These are phyloP conservation scores for Drosera capensis DNA, from an alignment of 148 eudicot species.

Conservation along the genomic window DNA sequence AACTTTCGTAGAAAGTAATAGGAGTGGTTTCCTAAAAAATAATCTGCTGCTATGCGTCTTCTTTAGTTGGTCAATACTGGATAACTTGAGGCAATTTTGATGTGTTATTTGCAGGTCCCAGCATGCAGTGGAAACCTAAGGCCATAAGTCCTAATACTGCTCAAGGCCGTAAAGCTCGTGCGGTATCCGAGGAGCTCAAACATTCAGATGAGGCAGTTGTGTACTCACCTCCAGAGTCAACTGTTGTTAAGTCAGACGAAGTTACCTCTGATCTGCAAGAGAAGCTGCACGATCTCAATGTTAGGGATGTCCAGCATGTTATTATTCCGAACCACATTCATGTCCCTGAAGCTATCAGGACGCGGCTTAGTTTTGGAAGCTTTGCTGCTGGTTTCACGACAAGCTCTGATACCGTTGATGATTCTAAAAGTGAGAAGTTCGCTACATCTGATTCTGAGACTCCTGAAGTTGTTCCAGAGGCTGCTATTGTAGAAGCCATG, in stretches of 20 bases:
- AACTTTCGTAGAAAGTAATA: too few species aligned
- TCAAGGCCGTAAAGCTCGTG: conserved; percentile 25
- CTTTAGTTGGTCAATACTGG: not conserved
- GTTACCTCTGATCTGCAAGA: conserved; percentile 25
- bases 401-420: conserved; percentile 13
- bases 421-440: conserved; percentile 20
- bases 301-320: conserved; percentile 51
- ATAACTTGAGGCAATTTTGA: not conserved
- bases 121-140: conserved; percentile 1
- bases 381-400: conserved; percentile 53
- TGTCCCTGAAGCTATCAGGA: conserved; percentile 67
- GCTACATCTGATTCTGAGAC: conserved; percentile 27
- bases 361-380: conserved; percentile 75
- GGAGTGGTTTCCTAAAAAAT: too few species aligned
- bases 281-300: conserved; percentile 38
- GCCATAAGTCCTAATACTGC: conserved; percentile 12
- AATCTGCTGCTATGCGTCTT: not conserved
- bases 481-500: conserved; percentile 20
- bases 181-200: conserved; percentile 22
- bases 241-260: conserved; percentile 23
- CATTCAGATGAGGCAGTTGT: conserved; percentile 17
- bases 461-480: conserved; percentile 29
- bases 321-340: conserved; percentile 73
- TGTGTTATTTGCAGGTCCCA: not conserved
- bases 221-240: conserved; percentile 11